Evolutionary conservation across 2,329 filamentous ascomycete species (phyloP).

Genomic region (Metarhizium anisopliae): DNA sequence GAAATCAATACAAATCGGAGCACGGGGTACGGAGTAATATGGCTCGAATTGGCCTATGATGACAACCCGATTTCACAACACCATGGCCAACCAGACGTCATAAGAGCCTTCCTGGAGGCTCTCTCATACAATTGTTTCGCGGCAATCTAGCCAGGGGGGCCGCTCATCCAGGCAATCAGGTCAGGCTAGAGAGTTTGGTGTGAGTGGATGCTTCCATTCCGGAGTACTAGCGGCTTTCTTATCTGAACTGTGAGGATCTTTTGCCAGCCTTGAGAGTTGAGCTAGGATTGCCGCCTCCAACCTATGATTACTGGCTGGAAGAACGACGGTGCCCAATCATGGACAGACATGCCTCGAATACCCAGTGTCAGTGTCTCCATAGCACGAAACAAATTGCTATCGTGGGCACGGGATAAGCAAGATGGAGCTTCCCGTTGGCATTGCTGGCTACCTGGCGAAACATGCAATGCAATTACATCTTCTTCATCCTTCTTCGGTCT

Average conservation of each 20-base stretch:
- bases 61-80: too few relatives aligned
- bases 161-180: background rate
- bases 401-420: background rate
- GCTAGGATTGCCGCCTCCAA: background rate
- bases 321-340: background rate
- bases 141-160: background rate
- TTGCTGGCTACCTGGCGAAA: too few relatives aligned
- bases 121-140: background rate
- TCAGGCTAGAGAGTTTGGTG: background rate
- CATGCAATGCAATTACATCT: too few relatives aligned
- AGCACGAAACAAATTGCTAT: background rate
- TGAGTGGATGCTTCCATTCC: background rate
- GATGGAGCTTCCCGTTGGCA: too few relatives aligned
- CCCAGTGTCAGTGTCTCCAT: too few relatives aligned
- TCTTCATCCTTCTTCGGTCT: too few relatives aligned
- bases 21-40: too few relatives aligned
- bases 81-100: too few relatives aligned
- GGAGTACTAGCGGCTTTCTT: conserved; percentile 7
- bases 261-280: background rate
- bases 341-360: too few relatives aligned
- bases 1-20: too few relatives aligned
- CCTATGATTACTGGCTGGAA: background rate
- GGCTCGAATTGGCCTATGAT: too few relatives aligned
- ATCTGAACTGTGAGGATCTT: conserved; percentile 8
- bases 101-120: too few relatives aligned